Evolutionary conservation across 2,329 filamentous ascomycete species (phyloP), one percentile per base, ranked within the genome.

Genomic region (Byssoonygena ceratinophila): DNA sequence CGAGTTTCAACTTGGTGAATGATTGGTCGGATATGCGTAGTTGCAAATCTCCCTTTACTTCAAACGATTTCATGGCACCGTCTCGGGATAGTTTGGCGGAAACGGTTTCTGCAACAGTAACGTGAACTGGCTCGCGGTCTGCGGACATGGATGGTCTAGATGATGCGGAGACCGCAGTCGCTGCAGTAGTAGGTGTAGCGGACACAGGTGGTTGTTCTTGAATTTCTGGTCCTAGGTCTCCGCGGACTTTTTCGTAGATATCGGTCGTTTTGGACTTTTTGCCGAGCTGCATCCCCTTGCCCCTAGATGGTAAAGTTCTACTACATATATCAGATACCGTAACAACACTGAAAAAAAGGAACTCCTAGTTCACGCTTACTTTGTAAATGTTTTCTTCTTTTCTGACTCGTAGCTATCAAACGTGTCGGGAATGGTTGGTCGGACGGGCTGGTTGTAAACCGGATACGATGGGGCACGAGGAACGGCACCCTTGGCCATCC

Each of bases 201-300:
- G 81, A 74, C 16, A 91, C 82, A 23, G 94, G 76, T 34, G 88
- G 88, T 40, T 71, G 71, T 54, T 89, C 83, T 66, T 95, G 89
- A 34, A 82, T 82, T 64, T 94, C 88, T 34, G 84, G 79, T n/a
- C 89, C 90, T 66, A 97, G 77, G 59, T 97, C 91, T 55, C 87
- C 87, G 59, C 89, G 84, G 31, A 98, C 90, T 63, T 90, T 86
- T 71, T 97, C 91, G 67, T 94, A 97, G 78, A 97, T 95, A 68
- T 94, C 91, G 27, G 86, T 94, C 20, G 87, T 90, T 76, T 97
- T 97, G 55, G 87, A 94, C 75, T 98, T 98, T 77, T 97, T 97
- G 71, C 92, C 92, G 53, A 98, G 77, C 71, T 97, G 91, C 94
- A 98, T 98, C 60, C 92, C 92, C 76, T 98, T 98, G 63, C 88